Evolutionary conservation across 2,329 filamentous ascomycete species (phyloP).

Genomic region (Blumeria hordei): DNA sequence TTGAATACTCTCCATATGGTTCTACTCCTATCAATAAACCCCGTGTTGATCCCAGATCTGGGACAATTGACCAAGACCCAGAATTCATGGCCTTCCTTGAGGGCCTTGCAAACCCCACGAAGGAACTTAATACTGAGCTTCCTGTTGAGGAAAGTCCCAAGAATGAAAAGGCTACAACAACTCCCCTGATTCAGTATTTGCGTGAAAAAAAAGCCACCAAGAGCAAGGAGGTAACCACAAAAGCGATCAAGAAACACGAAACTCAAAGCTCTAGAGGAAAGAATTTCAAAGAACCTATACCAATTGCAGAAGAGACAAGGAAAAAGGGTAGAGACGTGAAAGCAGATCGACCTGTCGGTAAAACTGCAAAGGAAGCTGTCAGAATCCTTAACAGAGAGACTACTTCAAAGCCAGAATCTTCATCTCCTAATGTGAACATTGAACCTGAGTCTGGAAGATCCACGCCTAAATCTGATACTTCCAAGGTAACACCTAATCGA

Average conservation of each 20-base stretch:
- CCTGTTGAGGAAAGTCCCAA: constrained; percentile 8
- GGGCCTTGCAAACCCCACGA: constrained; percentile 48
- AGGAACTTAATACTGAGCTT: constrained; percentile 23
- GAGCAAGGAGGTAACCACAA: constrained; percentile 28
- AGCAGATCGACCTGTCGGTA: constrained; percentile 34
- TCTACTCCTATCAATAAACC: constrained; percentile 54
- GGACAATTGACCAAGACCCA: constrained; percentile 86
- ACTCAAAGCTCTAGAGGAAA: constrained; percentile 26
- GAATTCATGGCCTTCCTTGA: constrained; percentile 91
- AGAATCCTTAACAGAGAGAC: constrained; percentile 38
- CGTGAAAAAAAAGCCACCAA: constrained; percentile 77
- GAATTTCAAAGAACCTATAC: constrained; percentile 24
- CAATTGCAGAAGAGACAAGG: constrained; percentile 22
- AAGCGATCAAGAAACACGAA: constrained; percentile 27
- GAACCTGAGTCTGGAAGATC: constrained; percentile 13
- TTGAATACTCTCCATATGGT: constrained; percentile 68
- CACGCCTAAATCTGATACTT: constrained; percentile 28
- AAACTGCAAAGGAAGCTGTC: constrained; percentile 35
- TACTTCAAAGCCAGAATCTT: constrained; percentile 21
- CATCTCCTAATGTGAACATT: constrained; percentile 10
- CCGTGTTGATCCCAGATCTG: constrained; percentile 62
- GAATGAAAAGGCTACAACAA: constrained; percentile 44
- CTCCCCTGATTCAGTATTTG: constrained; percentile 71
- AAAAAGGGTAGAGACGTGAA: constrained; percentile 37
- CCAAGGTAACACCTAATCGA: constrained; percentile 16